These are phyloP conservation scores for Lactarius trivialis DNA, from an alignment of 768 basidiomycete genomes.

Conservation along the genomic window DNA sequence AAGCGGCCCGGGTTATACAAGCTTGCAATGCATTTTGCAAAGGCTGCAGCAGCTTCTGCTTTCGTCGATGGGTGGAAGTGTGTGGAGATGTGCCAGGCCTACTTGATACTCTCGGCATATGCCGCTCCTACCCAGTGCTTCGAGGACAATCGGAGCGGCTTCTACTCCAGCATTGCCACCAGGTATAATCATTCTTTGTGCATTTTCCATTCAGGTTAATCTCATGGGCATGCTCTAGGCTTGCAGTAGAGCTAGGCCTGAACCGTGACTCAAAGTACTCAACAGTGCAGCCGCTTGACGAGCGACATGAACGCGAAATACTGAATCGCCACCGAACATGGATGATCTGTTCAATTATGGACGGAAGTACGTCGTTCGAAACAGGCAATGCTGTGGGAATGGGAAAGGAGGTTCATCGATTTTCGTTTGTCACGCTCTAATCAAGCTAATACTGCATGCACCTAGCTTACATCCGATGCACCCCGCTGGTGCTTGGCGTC, in stretches of 20 bases:
- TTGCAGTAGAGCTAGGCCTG: conserved; percentile 67
- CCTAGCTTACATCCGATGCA: conserved; percentile 32
- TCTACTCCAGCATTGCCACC: conserved; percentile 66
- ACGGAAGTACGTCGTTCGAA: conserved; percentile 68
- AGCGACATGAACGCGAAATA: conserved; percentile 56
- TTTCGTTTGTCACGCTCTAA: conserved; percentile 26
- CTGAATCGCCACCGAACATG: conserved; percentile 69
- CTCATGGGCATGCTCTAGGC: conserved; percentile 32
- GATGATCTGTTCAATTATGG: conserved; percentile 70
- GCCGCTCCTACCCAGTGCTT: conserved; percentile 55
- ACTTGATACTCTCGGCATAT: conserved; percentile 59
- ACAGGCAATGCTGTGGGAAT: conserved; percentile 70
- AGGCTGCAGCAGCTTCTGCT: conserved; percentile 52
- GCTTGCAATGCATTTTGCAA: conserved; percentile 55
- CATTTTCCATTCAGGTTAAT: background rate
- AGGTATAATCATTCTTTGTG: conserved; percentile 33
- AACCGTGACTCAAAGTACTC: conserved; percentile 49
- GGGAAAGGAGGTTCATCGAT: conserved; percentile 40
- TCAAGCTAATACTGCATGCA: conserved; percentile 28
- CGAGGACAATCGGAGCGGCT: conserved; percentile 68
- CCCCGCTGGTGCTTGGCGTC: conserved; percentile 25
- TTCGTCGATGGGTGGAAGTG: conserved; percentile 56
- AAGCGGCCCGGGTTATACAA: conserved; percentile 49
- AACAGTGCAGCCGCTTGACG: conserved; percentile 35
- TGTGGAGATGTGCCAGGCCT: conserved; percentile 77